Base-by-base conservation (phyloP, 192 early-diverging fungal species). In the Geranomyces variabilis region DNA sequence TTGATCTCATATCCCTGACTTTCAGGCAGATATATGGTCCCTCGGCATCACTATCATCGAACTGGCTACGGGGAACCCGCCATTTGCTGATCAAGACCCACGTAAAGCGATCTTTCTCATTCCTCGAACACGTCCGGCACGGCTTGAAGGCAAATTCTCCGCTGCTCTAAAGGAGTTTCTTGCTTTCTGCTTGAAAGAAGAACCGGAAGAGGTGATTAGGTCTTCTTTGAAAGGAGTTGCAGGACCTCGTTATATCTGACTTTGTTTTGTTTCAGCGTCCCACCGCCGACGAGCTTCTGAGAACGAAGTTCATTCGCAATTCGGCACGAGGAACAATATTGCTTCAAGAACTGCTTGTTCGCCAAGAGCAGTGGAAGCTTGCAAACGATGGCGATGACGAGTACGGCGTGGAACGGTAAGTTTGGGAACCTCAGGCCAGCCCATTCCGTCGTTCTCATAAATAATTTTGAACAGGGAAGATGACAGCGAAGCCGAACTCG, bases 21-120 rank as follows among this genome's bases (percentile, higher is more conserved):
- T 3, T 17, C 76, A 94, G 90, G 93, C 93, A n/a, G 97, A 99
- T 77, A 96, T 99, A 41, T 99, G 97, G 97, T 97, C 95, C 0
- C 84, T 99, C 30, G 97, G 97, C 6, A 98, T 99, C 74, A 98
- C 97, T 5, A 91, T 96, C 28, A 96, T 97, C 55, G 97, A 99
- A 71, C 90, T 99, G 65, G 93, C 94, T 12, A 96, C 91, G 19
- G 96, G 96, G 21, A 93, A 92, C 48, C 97, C 97, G 19, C 97
- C 97, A 0, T 91, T 94, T 59, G 90, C 94, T 5, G 89, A 98
- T 67, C 86, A 90, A 53, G 93, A 96, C 76, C 94, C 94, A 15
- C 88, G 94, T 83, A 86, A 89, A 46, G 95, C 95, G 1, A 83
- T 97, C 46, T 90, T 93, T 46, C 74, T 96, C 51, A 96, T 97